Percentiles rank a stretch among this genome's conserved stretches.
phyloP scores from a whole-genome alignment of 495 filamentous ascomycete genomes.

The Xylaria palmicola region DNA sequence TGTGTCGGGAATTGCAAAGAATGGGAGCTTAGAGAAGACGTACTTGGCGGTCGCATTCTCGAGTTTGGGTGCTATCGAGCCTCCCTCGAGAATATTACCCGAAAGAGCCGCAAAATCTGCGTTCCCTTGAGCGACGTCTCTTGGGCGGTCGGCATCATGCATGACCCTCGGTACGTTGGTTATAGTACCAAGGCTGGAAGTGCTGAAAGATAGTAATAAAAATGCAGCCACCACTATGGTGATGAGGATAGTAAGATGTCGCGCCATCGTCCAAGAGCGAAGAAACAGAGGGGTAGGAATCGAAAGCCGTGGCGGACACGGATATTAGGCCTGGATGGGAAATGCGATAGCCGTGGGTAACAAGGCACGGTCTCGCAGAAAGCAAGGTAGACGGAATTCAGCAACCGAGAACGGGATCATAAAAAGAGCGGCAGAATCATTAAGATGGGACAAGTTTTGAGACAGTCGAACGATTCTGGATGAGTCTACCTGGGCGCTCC shows the following conservation, averaged over 20 bases:
- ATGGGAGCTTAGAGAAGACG: constrained; percentile 14
- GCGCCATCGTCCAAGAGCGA: constrained; percentile 21
- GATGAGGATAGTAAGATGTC: constrained; percentile 30
- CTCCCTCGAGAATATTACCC: constrained; percentile 61
- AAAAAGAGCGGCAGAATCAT: constrained; percentile 14
- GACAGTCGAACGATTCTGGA: constrained; percentile 8
- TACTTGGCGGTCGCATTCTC: constrained; percentile 91
- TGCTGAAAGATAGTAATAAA: constrained; percentile 27
- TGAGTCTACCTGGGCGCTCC: constrained; percentile 4
- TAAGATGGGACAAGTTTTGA: constrained; percentile 1
- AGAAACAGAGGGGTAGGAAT: background rate
- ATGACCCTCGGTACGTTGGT: constrained; percentile 21
- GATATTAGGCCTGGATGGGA: background rate
- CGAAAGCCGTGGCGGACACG: background rate
- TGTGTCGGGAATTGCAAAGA: background rate
- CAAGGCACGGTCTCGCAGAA: background rate
- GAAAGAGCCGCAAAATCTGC: constrained; percentile 27
- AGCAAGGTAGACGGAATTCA: background rate
- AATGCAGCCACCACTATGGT: constrained; percentile 30
- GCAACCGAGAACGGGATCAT: background rate
- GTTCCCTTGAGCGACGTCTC: constrained; percentile 9
- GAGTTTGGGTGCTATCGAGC: constrained; percentile 81
- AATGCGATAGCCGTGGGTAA: background rate
- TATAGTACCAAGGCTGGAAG: constrained; percentile 22
- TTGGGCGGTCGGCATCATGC: constrained; percentile 7